Percentiles rank a stretch among this genome's conserved stretches.
These are phyloP conservation scores for Fusarium incarnatum DNA, from an alignment of 2,329 filamentous ascomycete species.

Conservation along the genomic window DNA sequence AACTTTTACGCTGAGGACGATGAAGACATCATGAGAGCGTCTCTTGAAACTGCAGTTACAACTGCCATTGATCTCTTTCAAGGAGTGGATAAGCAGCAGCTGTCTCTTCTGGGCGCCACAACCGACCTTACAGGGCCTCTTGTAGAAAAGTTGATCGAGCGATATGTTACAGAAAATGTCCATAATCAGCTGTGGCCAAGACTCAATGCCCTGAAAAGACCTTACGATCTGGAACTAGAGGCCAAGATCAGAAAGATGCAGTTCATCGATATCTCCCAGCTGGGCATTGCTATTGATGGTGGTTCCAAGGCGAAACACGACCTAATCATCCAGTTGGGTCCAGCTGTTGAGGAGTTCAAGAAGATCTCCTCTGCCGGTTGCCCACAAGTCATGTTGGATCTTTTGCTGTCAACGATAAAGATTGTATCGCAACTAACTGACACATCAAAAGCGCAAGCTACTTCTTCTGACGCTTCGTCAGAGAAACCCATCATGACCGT, in stretches of 20 bases:
- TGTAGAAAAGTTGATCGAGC: constrained; percentile 93
- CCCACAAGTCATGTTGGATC: constrained; percentile 89
- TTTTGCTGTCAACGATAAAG: constrained; percentile 84
- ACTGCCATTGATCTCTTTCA: constrained; percentile 96
- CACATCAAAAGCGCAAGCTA: constrained; percentile 56
- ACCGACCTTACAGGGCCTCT: constrained; percentile 93
- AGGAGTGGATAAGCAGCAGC: constrained; percentile 92
- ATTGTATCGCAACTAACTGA: constrained; percentile 77
- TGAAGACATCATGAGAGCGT: constrained; percentile 88
- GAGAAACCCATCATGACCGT: constrained; percentile 70
- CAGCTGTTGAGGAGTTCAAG: constrained; percentile 88
- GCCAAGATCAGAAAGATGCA: constrained; percentile 93
- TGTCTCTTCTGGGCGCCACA: constrained; percentile 90
- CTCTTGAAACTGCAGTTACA: constrained; percentile 91
- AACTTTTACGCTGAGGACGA: constrained; percentile 86
- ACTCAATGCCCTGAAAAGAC: constrained; percentile 79
- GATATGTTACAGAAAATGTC: constrained; percentile 92
- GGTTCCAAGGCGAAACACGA: constrained; percentile 83
- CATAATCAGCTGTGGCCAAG: constrained; percentile 90
- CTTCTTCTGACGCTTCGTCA: constrained; percentile 50
- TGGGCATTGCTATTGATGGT: constrained; percentile 87
- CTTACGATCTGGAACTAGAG: constrained; percentile 89
- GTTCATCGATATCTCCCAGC: constrained; percentile 91
- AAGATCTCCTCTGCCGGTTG: constrained; percentile 82
- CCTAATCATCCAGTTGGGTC: constrained; percentile 78